Conservation (phyloP, 2,329 filamentous ascomycete species). For the Didymella pomorum region DNA sequence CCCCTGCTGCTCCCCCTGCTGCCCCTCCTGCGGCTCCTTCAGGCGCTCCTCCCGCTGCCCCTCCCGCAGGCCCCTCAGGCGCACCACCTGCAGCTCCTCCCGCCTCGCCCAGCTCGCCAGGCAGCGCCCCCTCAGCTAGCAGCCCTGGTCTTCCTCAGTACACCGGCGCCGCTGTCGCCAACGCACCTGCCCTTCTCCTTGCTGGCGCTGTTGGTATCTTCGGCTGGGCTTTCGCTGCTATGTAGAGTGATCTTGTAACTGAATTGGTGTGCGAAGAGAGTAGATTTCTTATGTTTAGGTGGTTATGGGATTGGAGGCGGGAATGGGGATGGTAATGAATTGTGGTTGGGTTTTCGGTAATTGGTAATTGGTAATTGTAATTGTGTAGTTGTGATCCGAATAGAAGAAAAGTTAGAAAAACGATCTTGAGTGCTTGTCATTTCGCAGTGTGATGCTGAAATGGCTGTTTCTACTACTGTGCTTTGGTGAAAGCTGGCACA, state of each 20-base stretch:
- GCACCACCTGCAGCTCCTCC: background rate
- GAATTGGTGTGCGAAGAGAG: background rate
- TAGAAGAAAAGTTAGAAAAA: conserved; percentile 6
- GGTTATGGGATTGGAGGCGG: conserved; percentile 3
- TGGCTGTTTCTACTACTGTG: no score
- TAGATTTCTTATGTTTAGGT: conserved; percentile 10
- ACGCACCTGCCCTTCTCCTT: conserved; percentile 9
- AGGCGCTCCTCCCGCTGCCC: background rate
- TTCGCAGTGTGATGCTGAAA: no score
- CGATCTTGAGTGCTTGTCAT: no score
- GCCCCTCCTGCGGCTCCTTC: background rate
- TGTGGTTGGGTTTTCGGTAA: background rate
- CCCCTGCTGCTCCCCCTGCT: background rate
- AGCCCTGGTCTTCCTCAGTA: conserved; percentile 2
- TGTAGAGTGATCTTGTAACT: conserved; percentile 8
- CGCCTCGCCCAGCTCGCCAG: background rate
- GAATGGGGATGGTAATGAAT: background rate
- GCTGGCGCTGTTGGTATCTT: conserved; percentile 19
- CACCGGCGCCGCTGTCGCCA: conserved; percentile 20
- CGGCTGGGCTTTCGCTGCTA: conserved; percentile 19
- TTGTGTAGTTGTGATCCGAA: background rate
- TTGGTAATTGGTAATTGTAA: conserved; percentile 6
- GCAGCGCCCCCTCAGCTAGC: background rate
- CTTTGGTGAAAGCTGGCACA: no score
- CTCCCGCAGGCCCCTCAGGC: conserved; percentile 1